Evolutionary conservation across 495 filamentous ascomycete species (phyloP).

Genomic region (Arthonia radiata): DNA sequence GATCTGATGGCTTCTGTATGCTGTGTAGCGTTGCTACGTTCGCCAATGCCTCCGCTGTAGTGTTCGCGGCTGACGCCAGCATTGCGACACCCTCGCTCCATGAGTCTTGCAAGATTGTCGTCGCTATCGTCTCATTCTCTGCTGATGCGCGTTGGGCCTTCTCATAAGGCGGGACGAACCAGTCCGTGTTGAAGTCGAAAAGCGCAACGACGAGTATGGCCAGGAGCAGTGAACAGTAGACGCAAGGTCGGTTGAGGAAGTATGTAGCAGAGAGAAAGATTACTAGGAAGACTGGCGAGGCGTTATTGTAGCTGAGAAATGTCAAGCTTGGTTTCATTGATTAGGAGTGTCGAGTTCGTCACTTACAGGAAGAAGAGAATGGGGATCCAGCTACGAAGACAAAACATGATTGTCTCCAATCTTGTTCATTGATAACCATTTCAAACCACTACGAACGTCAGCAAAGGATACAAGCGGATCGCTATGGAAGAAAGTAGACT

Average conservation of each 20-base stretch:
- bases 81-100: constrained; percentile 9
- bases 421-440: too few relatives aligned
- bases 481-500: too few relatives aligned
- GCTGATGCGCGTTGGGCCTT: constrained; percentile 2
- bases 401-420: too few relatives aligned
- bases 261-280: constrained; percentile 18
- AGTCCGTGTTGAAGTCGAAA: constrained; percentile 17
- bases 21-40: constrained; percentile 11
- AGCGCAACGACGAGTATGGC: constrained; percentile 16
- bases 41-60: constrained; percentile 9
- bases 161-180: constrained; percentile 14
- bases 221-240: constrained; percentile 19
- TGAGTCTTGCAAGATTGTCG: not conserved
- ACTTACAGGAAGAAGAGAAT: constrained; percentile 17
- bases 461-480: too few relatives aligned
- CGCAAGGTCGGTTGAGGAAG: constrained; percentile 17
- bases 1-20: too few relatives aligned
- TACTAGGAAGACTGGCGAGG: constrained; percentile 16
- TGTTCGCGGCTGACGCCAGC: constrained; percentile 10
- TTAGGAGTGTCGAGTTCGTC: not conserved
- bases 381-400: constrained; percentile 14
- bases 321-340: constrained; percentile 2
- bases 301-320: constrained; percentile 10
- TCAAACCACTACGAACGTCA: too few relatives aligned
- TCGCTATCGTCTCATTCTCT: constrained; percentile 2